These are phyloP conservation scores for Periconia macrospinosa DNA, from an alignment of 2,329 filamentous ascomycete species.

Conservation along the genomic window DNA sequence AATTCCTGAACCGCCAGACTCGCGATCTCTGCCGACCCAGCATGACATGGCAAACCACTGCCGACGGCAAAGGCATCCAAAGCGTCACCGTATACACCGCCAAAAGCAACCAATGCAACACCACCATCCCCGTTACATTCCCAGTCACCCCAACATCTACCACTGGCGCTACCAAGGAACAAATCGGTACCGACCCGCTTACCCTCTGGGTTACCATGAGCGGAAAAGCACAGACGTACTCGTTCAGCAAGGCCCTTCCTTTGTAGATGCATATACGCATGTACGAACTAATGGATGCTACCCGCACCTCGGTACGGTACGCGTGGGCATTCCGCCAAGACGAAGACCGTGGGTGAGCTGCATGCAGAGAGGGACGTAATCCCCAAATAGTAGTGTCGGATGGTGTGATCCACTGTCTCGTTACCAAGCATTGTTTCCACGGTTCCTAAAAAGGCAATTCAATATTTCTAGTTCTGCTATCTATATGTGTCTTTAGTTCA, in stretches of 20 bases:
- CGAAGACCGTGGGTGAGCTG: no score
- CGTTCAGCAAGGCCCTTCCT: constrained; percentile 27
- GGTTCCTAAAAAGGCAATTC: no score
- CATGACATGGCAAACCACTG: constrained; percentile 50
- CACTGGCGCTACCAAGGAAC: constrained; percentile 51
- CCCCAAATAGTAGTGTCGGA: not conserved
- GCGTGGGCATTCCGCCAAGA: no score
- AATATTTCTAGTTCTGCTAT: no score
- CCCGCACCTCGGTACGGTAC: no score
- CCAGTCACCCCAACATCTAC: constrained; percentile 49
- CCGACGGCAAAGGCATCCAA: constrained; percentile 50
- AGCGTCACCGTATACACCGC: constrained; percentile 53
- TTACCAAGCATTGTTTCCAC: no score
- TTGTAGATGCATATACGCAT: constrained; percentile 18
- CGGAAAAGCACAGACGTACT: constrained; percentile 39
- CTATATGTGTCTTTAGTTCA: no score
- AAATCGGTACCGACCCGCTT: constrained; percentile 53
- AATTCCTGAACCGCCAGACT: constrained; percentile 57
- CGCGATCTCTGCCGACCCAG: constrained; percentile 58
- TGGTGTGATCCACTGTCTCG: no score
- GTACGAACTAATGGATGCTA: not conserved
- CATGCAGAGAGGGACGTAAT: not conserved
- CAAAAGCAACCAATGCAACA: constrained; percentile 55
- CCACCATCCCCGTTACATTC: constrained; percentile 59
- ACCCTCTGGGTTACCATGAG: constrained; percentile 45